Percentiles rank a stretch among this genome's conserved stretches.
Evolutionary conservation across 805 yeast species (phyloP).

Genomic region (Ogataea kodamae): DNA sequence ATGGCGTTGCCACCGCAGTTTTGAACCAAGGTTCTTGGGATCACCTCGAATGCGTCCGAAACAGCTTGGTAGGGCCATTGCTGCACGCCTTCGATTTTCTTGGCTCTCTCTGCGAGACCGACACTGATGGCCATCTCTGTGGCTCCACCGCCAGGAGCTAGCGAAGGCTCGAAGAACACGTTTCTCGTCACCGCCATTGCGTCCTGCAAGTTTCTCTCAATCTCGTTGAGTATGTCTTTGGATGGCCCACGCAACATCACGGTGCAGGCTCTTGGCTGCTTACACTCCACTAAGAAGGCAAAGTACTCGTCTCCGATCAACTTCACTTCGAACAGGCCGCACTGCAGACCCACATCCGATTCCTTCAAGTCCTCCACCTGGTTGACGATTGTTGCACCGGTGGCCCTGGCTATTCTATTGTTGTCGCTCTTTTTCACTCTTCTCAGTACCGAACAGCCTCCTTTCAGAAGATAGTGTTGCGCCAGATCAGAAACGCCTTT

Average conservation of each 20-base stretch:
- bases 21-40: conserved; percentile 95
- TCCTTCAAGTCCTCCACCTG: conserved; percentile 93
- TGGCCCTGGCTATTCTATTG: conserved; percentile 93
- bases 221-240: conserved; percentile 92
- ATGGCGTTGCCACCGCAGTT: conserved; percentile 98
- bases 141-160: conserved; percentile 99
- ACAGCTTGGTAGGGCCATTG: conserved; percentile 99
- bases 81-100: conserved; percentile 86
- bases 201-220: conserved; percentile 95
- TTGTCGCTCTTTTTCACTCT: conserved; percentile 94
- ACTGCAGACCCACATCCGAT: conserved; percentile 79
- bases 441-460: conserved; percentile 88
- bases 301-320: conserved; percentile 97
- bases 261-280: conserved; percentile 90
- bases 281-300: conserved; percentile 77
- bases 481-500: conserved; percentile 98
- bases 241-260: conserved; percentile 92
- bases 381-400: conserved; percentile 96
- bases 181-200: conserved; percentile 98
- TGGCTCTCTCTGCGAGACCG: conserved; percentile 82
- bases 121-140: conserved; percentile 98
- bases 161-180: conserved; percentile 88
- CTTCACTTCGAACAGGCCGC: conserved; percentile 91
- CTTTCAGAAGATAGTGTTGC: conserved; percentile 91
- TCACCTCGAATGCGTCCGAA: conserved; percentile 97